A percentile compares a stretch with the other conserved stretches of the same genome.
Evolutionary conservation across 345 rosid species (phyloP).

Genomic region (Noccaea caerulescens): DNA sequence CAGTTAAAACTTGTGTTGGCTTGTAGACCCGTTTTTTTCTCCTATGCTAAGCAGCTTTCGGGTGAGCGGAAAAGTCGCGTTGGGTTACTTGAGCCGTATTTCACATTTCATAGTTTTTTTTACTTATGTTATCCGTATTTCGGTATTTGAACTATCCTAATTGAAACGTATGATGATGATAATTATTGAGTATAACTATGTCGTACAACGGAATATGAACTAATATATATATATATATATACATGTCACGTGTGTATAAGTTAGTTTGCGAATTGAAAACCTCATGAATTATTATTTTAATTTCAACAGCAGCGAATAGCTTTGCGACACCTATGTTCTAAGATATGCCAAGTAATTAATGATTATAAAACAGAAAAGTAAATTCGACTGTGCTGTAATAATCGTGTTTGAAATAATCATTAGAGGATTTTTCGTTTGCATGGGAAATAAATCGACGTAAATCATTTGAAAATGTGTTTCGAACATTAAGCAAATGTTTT

Average conservation of each 20-base stretch:
- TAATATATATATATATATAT: neutral
- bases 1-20: too few species aligned
- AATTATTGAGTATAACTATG: neutral
- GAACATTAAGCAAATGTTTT: slow-evolving; percentile 22
- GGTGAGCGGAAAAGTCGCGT: neutral
- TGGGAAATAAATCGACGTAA: slow-evolving; percentile 42
- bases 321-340: slow-evolving; percentile 12
- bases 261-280: slow-evolving; percentile 7
- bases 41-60: too few species aligned
- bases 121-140: neutral
- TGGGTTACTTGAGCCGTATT: neutral
- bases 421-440: slow-evolving; percentile 36
- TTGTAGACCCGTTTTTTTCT: too few species aligned
- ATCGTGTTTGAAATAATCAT: slow-evolving; percentile 43
- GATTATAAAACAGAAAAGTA: slow-evolving; percentile 29
- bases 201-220: neutral
- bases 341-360: slow-evolving; percentile 2
- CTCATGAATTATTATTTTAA: neutral
- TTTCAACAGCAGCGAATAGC: neutral
- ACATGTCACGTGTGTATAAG: neutral
- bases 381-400: slow-evolving; percentile 39
- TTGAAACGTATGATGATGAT: neutral
- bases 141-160: neutral
- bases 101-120: neutral
- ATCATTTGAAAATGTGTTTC: slow-evolving; percentile 34